A percentile compares a stretch with the other conserved stretches of the same genome.
Conservation (phyloP, 352 stramenopile genomes). For the Globisporangium uncinulatum region DNA sequence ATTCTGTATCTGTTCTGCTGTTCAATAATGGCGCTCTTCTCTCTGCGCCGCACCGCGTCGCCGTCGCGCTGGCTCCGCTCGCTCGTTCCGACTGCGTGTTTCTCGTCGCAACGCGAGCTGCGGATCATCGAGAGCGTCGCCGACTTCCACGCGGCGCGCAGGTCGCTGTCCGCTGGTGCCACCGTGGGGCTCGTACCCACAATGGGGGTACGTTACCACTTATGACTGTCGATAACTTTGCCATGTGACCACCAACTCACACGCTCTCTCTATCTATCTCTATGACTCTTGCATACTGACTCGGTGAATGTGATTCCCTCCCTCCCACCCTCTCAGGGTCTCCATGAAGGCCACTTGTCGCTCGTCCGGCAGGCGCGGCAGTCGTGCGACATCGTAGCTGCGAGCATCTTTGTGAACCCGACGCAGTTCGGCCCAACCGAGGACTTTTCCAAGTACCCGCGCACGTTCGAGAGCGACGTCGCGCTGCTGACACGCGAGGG, state of each 20-base stretch:
- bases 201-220: constrained; percentile 88
- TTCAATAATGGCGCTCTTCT: too few relatives aligned
- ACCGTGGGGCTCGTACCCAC: constrained; percentile 97
- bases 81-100: neutral
- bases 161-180: constrained; percentile 35
- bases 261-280: neutral
- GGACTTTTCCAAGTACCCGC: constrained; percentile 98
- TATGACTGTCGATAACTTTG: too few relatives aligned
- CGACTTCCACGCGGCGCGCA: constrained; percentile 47
- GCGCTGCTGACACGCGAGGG: constrained; percentile 75
- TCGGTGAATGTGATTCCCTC: too few relatives aligned
- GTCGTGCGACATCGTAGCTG: constrained; percentile 93
- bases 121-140: constrained; percentile 45
- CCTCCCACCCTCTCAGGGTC: constrained; percentile 37
- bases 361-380: constrained; percentile 84
- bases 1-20: too few relatives aligned
- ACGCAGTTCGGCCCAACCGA: constrained; percentile 98
- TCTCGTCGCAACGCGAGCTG: constrained; percentile 7
- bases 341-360: constrained; percentile 95
- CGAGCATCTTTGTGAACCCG: constrained; percentile 99
- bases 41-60: neutral
- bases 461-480: constrained; percentile 93
- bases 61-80: neutral
- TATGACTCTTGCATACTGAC: neutral
- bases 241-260: too few relatives aligned